phyloP scores from a whole-genome alignment of 768 basidiomycete species.

The Mrakia blollopis region DNA sequence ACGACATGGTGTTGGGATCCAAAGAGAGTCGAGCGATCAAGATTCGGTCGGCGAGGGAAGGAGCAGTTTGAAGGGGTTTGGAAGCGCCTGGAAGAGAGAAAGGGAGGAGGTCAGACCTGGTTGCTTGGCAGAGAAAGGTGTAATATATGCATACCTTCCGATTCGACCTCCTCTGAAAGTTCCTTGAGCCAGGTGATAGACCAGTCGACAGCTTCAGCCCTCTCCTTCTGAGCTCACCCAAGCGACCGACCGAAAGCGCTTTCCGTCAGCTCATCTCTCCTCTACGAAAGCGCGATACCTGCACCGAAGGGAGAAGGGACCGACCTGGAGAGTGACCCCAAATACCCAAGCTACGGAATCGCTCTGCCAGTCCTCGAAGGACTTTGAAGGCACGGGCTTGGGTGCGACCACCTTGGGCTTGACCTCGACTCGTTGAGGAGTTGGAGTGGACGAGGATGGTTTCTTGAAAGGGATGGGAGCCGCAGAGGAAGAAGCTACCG shows the following conservation, averaged over 20 bases:
- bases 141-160: slow-evolving; percentile 18
- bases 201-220: slow-evolving; percentile 46
- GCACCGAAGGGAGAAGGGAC: slow-evolving; percentile 38
- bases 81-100: slow-evolving; percentile 34
- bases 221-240: slow-evolving; percentile 8
- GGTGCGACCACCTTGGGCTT: slow-evolving; percentile 45
- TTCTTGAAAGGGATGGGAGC: slow-evolving; percentile 2
- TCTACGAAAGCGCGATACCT: neutral
- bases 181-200: slow-evolving; percentile 77
- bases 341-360: slow-evolving; percentile 63
- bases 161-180: slow-evolving; percentile 59
- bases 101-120: neutral
- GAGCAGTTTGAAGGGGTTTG: slow-evolving; percentile 51
- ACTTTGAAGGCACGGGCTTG: slow-evolving; percentile 56
- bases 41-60: slow-evolving; percentile 66
- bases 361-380: slow-evolving; percentile 63
- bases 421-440: slow-evolving; percentile 39
- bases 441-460: slow-evolving; percentile 25
- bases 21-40: slow-evolving; percentile 80
- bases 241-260: neutral
- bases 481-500: slow-evolving; percentile 23
- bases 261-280: neutral
- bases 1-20: slow-evolving; percentile 67
- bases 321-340: slow-evolving; percentile 72
- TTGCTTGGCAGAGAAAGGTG: neutral